These are phyloP conservation scores for Leccinum obscurum DNA, from an alignment of 768 basidiomycete species.

Conservation along the genomic window DNA sequence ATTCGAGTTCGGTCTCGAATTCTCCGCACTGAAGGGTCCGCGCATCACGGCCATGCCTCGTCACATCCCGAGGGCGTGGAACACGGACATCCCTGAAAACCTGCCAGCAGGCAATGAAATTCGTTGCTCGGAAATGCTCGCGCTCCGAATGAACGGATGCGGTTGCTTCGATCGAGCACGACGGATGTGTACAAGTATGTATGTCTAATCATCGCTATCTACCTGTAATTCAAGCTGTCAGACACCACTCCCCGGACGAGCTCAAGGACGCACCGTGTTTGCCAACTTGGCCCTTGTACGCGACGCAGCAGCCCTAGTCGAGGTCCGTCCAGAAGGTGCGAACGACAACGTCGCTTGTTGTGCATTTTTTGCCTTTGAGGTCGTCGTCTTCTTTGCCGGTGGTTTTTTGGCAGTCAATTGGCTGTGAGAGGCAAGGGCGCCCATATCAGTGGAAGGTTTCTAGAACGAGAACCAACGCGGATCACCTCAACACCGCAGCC, in stretches of 20 bases:
- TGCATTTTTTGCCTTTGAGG: constrained; percentile 32
- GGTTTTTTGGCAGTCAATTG: constrained; percentile 51
- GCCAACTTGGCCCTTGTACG: constrained; percentile 66
- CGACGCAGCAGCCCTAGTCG: constrained; percentile 67
- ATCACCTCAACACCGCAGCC: constrained; percentile 64
- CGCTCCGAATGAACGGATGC: not conserved
- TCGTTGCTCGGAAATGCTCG: not conserved
- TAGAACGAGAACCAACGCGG: constrained; percentile 21
- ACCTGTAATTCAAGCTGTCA: constrained; percentile 11
- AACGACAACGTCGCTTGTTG: constrained; percentile 58
- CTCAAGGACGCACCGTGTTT: constrained; percentile 33
- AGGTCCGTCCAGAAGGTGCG: constrained; percentile 54
- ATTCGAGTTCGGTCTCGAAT: not conserved
- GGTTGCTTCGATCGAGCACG: not conserved
- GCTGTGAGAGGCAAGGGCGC: constrained; percentile 16
- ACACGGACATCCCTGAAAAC: not conserved
- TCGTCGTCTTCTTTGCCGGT: constrained; percentile 46
- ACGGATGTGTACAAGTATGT: not conserved
- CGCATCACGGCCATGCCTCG: not conserved
- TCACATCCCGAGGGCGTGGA: not conserved
- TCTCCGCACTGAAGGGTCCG: not conserved
- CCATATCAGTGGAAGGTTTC: constrained; percentile 24
- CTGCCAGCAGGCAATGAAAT: not conserved
- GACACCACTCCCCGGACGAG: not conserved
- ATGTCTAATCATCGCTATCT: constrained; percentile 31